A percentile compares a stretch with the other conserved stretches of the same genome.
Conservation (phyloP, 192 early-diverging fungal species). For the Coemansia sp. region DNA sequence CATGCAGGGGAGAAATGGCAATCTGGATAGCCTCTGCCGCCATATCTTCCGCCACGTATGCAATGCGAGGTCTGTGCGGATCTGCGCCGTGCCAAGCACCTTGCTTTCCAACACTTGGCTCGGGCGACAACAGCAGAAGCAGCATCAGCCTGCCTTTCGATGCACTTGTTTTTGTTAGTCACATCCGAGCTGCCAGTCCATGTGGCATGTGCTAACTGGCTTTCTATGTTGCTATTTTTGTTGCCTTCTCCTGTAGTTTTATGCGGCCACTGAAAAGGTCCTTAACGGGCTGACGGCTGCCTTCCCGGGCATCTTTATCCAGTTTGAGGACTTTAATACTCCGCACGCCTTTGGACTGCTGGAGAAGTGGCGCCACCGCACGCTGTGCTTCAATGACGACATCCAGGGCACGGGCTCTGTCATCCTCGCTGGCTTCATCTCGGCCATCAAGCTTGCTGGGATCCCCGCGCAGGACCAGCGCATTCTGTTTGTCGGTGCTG, state of each 20-base stretch:
- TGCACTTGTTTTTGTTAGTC: constrained; percentile 6
- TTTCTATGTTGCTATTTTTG: not conserved
- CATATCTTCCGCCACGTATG: constrained; percentile 4
- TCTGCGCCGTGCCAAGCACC: constrained; percentile 1
- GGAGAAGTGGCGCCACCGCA: constrained; percentile 71
- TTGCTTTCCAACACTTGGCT: not conserved
- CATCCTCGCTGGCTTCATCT: constrained; percentile 91
- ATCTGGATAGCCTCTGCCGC: not conserved
- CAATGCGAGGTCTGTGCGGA: not conserved
- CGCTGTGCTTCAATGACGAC: constrained; percentile 89
- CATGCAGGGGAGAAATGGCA: constrained; percentile 4
- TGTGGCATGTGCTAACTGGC: constrained; percentile 5
- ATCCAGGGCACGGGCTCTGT: constrained; percentile 76
- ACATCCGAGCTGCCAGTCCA: not conserved
- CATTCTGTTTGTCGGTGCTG: constrained; percentile 93
- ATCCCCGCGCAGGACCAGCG: constrained; percentile 74
- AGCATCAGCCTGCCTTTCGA: not conserved
- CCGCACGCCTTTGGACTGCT: constrained; percentile 91
- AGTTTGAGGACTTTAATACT: constrained; percentile 96
- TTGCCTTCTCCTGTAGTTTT: constrained; percentile 57
- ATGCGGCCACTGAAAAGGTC: constrained; percentile 72
- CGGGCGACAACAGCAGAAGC: not conserved
- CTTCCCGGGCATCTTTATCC: constrained; percentile 83
- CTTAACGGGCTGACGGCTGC: constrained; percentile 64
- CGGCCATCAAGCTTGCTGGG: constrained; percentile 71